Evolutionary conservation across 202 grass and related monocot species (phyloP).

Genomic region (Eragrostis tef): DNA sequence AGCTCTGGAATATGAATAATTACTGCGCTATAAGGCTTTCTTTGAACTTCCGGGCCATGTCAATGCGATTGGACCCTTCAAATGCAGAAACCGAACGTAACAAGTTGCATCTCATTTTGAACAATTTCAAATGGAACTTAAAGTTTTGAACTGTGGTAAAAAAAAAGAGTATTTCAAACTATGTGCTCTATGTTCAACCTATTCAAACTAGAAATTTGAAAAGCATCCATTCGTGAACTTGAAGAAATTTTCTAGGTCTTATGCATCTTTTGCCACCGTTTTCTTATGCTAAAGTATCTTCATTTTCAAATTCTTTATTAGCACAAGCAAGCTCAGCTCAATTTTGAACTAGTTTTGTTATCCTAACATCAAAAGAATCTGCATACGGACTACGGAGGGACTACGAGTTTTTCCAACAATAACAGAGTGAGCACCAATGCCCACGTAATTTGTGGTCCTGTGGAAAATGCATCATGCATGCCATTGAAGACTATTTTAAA

Average conservation of each 20-base stretch:
- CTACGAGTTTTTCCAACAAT: too few relatives aligned
- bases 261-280: not conserved
- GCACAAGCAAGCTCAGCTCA: not conserved
- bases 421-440: too few relatives aligned
- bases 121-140: not conserved
- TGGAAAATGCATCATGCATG: too few relatives aligned
- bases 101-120: not conserved
- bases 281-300: not conserved
- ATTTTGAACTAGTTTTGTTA: not conserved
- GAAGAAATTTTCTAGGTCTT: not conserved
- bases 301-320: not conserved
- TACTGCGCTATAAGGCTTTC: not conserved
- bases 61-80: not conserved
- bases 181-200: not conserved
- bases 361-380: too few relatives aligned
- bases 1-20: not conserved
- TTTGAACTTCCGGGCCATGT: not conserved
- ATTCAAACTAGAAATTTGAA: not conserved
- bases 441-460: too few relatives aligned
- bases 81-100: not conserved
- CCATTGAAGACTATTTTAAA: too few relatives aligned
- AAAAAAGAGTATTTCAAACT: not conserved
- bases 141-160: not conserved
- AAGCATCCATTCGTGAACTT: not conserved
- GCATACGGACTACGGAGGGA: too few relatives aligned